Evolutionary conservation across 306 rosid species (phyloP), one percentile per base, ranked within the genome.

Genomic region (Prunus mira): DNA sequence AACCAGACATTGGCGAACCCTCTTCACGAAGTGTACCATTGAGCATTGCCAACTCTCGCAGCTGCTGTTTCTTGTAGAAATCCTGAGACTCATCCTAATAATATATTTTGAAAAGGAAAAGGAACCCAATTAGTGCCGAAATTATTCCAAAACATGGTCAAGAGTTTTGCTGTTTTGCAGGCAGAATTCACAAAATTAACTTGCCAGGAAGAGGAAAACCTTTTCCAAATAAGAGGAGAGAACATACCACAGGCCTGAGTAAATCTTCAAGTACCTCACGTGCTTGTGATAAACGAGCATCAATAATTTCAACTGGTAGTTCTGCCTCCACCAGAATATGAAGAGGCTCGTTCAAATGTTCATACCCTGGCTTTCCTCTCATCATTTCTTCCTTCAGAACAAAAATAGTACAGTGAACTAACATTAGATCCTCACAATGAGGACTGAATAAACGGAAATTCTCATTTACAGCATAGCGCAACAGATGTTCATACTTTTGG

Each of bases 21-120:
- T 92, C 99, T 52, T 92, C 98, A 0, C 99, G 96, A 67, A 96
- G 97, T 11, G 97, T 92, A 60, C 99, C 99, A 5, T 96, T 96
- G 56, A 96, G 86, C 90, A 96, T 60, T 25, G 99, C 99, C 58
- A 96, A 83, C 76, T 96, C 99, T 41, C 97, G 87, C 61, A 96
- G 96, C 82, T 96, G 99, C 85, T 96, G 98, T 79, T 96, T 91
- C 86, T 96, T 96, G 89, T 91, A 96, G 88, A 92, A 92, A 86
- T 96, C 99, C 30, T 92, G 99, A 75, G 97, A 83, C 86, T 95
- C 97, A 20, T 92, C 99, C 99, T 95, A 58, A 76, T 19, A 10
- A 47, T 76, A 64, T 73, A 80, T 61, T 41, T 41, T 51, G 43
- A 67, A 52, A 78, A 24, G 15, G 46, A 45, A 56, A 28, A 20